Conservation (phyloP, 768 basidiomycete genomes). For the Tylopilus vinaceipallidus region DNA sequence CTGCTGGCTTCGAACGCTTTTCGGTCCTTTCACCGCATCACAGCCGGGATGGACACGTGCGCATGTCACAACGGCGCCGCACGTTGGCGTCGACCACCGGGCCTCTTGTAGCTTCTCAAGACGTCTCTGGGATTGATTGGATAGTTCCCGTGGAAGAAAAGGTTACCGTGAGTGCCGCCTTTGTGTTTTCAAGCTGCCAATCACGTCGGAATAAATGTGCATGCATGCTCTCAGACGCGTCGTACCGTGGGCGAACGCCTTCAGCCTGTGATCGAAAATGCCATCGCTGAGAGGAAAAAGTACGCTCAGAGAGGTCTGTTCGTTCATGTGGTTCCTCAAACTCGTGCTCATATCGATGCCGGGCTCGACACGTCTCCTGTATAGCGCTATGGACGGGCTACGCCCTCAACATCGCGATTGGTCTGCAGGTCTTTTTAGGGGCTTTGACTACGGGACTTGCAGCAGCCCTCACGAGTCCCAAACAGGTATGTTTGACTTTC, state of each 20-base stretch:
- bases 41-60: slow-evolving; percentile 18
- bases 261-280: not conserved
- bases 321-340: no score
- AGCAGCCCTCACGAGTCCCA: slow-evolving; percentile 41
- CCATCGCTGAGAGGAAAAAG: no score
- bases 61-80: slow-evolving; percentile 10
- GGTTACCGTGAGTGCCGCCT: slow-evolving; percentile 11
- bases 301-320: no score
- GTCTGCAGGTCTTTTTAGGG: slow-evolving; percentile 60
- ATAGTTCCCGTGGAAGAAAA: slow-evolving; percentile 28
- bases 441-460: slow-evolving; percentile 66
- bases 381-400: slow-evolving; percentile 32
- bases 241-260: slow-evolving; percentile 53
- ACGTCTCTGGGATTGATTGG: slow-evolving; percentile 19
- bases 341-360: no score
- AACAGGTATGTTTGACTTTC: slow-evolving; percentile 35
- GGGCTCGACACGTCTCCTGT: not conserved
- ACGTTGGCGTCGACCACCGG: not conserved
- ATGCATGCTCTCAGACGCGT: slow-evolving; percentile 16
- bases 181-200: not conserved
- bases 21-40: slow-evolving; percentile 6
- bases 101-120: not conserved
- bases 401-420: slow-evolving; percentile 50
- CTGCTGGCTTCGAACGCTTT: slow-evolving; percentile 4
- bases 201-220: not conserved